These are phyloP conservation scores for Annona cherimola DNA, from an alignment of 164 flowering plant species.

Conservation along the genomic window DNA sequence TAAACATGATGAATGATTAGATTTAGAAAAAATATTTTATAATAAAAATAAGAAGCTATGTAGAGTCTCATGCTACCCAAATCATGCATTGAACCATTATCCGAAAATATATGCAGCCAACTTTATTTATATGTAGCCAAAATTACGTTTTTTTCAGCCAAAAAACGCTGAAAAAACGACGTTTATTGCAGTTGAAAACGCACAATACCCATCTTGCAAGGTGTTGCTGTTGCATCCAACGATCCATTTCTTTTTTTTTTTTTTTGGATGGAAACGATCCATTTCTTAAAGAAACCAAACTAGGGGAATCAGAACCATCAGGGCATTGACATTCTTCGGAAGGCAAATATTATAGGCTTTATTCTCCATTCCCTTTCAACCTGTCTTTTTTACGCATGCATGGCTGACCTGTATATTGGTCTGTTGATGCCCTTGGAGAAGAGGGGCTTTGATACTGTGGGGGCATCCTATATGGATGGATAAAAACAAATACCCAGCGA, in stretches of 20 bases:
- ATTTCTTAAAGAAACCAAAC: not conserved
- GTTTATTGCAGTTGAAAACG: not conserved
- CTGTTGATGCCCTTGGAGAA: not conserved
- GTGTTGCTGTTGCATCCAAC: not conserved
- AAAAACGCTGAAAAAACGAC: too few relatives aligned
- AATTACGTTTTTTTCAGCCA: not conserved
- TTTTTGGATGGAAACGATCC: too few relatives aligned
- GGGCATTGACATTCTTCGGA: constrained; percentile 23
- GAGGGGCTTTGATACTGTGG: not conserved
- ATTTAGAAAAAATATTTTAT: too few relatives aligned
- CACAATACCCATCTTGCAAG: not conserved
- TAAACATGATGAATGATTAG: too few relatives aligned
- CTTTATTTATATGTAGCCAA: too few relatives aligned
- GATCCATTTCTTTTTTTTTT: not conserved
- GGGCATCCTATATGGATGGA: not conserved
- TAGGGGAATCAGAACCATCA: constrained; percentile 16
- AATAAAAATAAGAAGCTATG: too few relatives aligned
- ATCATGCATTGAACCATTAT: too few relatives aligned
- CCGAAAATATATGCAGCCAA: too few relatives aligned
- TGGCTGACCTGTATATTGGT: constrained; percentile 21
- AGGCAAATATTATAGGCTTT: constrained; percentile 13
- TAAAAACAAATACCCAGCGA: too few relatives aligned
- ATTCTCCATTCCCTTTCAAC: constrained; percentile 14
- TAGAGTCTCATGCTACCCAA: too few relatives aligned
- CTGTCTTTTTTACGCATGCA: constrained; percentile 12